phyloP scores from a whole-genome alignment of 768 basidiomycete species.

The Cystobasidium onofrii region DNA sequence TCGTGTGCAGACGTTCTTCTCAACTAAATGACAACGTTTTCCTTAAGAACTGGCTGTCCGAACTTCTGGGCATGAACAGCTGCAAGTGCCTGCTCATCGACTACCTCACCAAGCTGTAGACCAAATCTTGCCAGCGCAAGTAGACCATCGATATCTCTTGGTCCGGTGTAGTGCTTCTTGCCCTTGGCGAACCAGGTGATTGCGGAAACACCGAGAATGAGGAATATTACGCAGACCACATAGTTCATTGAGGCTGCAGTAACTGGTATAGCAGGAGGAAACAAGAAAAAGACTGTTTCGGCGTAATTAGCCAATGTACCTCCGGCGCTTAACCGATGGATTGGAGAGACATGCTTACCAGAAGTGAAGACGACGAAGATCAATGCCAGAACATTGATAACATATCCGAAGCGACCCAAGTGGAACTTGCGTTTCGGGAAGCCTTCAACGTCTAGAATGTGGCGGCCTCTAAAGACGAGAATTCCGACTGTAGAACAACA shows the following conservation, averaged over 20 bases:
- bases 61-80: neutral
- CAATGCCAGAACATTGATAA: conserved; percentile 37
- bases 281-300: conserved; percentile 40
- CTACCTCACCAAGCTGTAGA: neutral
- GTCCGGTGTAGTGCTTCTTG: conserved; percentile 10
- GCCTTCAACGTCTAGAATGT: conserved; percentile 36
- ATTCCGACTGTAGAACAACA: neutral
- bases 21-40: neutral
- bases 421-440: conserved; percentile 37
- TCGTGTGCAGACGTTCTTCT: too few relatives aligned
- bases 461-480: conserved; percentile 28
- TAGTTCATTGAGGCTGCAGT: neutral
- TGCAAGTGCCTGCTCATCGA: neutral
- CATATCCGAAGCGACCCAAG: conserved; percentile 24
- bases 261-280: conserved; percentile 37
- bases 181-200: conserved; percentile 6
- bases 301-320: too few relatives aligned
- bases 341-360: neutral
- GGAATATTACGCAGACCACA: conserved; percentile 6
- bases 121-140: neutral
- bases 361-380: conserved; percentile 36
- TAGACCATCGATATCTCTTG: conserved; percentile 8
- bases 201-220: neutral
- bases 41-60: neutral
- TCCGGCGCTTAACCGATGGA: too few relatives aligned